These are phyloP conservation scores for Flaveria robusta DNA, from an alignment of 129 eudicot genomes.

Conservation along the genomic window DNA sequence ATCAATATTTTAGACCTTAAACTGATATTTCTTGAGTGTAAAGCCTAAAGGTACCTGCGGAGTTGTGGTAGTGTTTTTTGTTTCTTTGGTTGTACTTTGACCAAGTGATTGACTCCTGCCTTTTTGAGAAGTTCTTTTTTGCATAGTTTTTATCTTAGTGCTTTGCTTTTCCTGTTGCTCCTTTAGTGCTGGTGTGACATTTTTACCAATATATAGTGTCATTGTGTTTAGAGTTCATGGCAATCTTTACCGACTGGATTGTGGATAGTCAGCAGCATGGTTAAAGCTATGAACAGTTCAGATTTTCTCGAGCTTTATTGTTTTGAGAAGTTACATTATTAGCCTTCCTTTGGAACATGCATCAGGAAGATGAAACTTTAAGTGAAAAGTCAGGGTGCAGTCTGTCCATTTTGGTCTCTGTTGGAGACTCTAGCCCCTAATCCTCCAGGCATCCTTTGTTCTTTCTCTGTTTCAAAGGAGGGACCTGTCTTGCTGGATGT, in stretches of 20 bases:
- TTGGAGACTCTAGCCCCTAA: constrained; percentile 26
- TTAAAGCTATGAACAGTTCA: constrained; percentile 44
- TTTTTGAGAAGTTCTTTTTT: constrained; percentile 14
- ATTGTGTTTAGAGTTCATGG: constrained; percentile 53
- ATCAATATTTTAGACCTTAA: constrained; percentile 2
- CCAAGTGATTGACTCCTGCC: constrained; percentile 6
- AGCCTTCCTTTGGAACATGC: constrained; percentile 35
- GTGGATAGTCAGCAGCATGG: constrained; percentile 63
- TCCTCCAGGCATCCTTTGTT: constrained; percentile 7
- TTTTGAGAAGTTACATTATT: constrained; percentile 32
- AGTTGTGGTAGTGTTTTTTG: constrained; percentile 5
- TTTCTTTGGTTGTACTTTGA: constrained; percentile 18
- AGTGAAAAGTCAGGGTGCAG: constrained; percentile 21
- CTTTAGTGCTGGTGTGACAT: constrained; percentile 31
- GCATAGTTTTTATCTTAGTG: constrained; percentile 27
- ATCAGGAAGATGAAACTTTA: constrained; percentile 27
- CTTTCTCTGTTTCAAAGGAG: constrained; percentile 20
- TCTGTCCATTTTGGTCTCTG: constrained; percentile 18
- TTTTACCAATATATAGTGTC: constrained; percentile 38
- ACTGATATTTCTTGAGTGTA: background rate
- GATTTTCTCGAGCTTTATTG: constrained; percentile 34
- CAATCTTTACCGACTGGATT: constrained; percentile 53
- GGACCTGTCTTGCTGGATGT: constrained; percentile 17
- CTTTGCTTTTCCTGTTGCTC: constrained; percentile 7
- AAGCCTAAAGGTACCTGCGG: background rate